These are phyloP conservation scores for Phtheirospermum japonicum DNA, from an alignment of 257 asterid genomes.

Conservation along the genomic window DNA sequence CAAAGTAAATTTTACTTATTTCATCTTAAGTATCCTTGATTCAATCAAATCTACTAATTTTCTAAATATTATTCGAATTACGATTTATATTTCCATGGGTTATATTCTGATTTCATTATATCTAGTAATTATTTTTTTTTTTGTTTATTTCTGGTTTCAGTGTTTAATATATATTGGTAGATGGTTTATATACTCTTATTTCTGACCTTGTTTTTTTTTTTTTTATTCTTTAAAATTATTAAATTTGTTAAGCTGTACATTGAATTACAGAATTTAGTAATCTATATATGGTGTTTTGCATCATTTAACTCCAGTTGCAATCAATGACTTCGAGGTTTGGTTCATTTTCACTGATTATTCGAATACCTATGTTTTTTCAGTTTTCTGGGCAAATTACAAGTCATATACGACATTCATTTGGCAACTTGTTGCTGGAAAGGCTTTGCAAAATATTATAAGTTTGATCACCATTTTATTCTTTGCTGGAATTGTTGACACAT, in stretches of 20 bases:
- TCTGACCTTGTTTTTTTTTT: background rate
- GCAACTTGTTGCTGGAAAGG: slow-evolving; percentile 14
- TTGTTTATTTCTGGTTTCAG: too few relatives aligned
- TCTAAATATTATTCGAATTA: too few relatives aligned
- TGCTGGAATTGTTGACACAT: slow-evolving; percentile 11
- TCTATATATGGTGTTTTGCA: background rate
- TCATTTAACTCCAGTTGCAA: background rate
- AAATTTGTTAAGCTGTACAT: background rate
- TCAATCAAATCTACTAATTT: too few relatives aligned
- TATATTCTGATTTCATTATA: too few relatives aligned
- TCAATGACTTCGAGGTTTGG: background rate
- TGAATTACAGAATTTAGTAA: background rate
- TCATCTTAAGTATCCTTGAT: too few relatives aligned
- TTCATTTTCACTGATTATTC: too few relatives aligned
- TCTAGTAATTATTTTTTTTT: too few relatives aligned
- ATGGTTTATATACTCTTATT: too few relatives aligned
- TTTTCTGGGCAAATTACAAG: slow-evolving; percentile 18
- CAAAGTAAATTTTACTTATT: too few relatives aligned
- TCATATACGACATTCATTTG: background rate
- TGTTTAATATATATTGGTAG: background rate
- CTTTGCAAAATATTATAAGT: slow-evolving; percentile 28
- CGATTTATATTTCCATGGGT: too few relatives aligned
- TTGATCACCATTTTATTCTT: slow-evolving; percentile 9
- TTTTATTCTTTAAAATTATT: background rate
- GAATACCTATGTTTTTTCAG: slow-evolving; percentile 18